A percentile compares a stretch with the other conserved stretches of the same genome.
Evolutionary conservation across 306 rosid genomes (phyloP).

Genomic region (Corylus avellana): DNA sequence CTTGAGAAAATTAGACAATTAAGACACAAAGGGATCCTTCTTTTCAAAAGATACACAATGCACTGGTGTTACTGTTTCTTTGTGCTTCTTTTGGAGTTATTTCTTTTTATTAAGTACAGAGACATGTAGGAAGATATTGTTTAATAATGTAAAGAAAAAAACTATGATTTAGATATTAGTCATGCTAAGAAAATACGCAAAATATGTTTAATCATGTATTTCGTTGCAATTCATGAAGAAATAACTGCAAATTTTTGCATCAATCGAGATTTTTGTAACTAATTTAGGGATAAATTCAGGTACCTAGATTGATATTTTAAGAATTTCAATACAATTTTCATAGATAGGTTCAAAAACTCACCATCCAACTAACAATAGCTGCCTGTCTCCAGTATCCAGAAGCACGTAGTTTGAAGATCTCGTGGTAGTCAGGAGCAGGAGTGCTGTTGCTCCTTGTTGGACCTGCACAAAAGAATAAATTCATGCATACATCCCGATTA

Average conservation of each 20-base stretch:
- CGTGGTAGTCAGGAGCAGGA: conserved; percentile 9
- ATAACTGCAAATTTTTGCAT: background rate
- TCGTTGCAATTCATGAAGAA: background rate
- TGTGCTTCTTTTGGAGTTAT: background rate
- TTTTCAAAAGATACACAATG: no score
- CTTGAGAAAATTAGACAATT: no score
- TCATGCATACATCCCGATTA: conserved; percentile 9
- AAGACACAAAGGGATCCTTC: no score
- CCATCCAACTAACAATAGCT: conserved; percentile 73
- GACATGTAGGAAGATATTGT: background rate
- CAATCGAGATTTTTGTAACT: background rate
- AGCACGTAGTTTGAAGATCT: conserved; percentile 41
- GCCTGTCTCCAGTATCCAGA: conserved; percentile 74
- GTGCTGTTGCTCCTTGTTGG: background rate
- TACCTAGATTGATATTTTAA: background rate
- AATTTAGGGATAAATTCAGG: background rate
- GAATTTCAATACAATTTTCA: background rate
- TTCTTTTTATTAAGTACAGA: background rate
- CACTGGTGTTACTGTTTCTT: background rate
- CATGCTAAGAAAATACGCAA: background rate
- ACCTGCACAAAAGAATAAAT: conserved; percentile 13
- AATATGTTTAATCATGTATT: no score
- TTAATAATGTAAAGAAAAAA: background rate
- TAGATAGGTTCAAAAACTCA: conserved; percentile 28
- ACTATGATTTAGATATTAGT: background rate